These are phyloP conservation scores for Botrytis byssoidea DNA, from an alignment of 2,329 filamentous ascomycete species.

Conservation along the genomic window DNA sequence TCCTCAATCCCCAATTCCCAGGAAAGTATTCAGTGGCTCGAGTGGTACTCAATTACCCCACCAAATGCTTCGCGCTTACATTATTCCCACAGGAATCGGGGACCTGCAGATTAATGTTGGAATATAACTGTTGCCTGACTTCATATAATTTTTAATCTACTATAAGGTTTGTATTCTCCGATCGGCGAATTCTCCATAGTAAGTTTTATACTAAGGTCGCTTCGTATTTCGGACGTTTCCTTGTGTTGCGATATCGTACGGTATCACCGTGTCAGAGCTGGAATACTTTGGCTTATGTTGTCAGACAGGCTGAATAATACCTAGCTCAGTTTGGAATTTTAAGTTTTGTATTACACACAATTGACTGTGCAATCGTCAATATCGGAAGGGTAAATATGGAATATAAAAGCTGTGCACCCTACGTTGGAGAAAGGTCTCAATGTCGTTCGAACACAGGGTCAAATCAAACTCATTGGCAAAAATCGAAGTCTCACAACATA, in stretches of 20 bases:
- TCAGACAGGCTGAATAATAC: constrained; percentile 16
- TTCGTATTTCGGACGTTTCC: neutral
- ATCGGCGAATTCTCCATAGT: constrained; percentile 19
- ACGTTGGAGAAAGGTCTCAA: constrained; percentile 15
- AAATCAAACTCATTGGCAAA: constrained; percentile 8
- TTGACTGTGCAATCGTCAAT: neutral
- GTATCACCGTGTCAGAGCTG: constrained; percentile 14
- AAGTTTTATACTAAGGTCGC: neutral
- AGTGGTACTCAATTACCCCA: constrained; percentile 1
- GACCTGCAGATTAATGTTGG: constrained; percentile 4
- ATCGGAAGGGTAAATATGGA: constrained; percentile 17
- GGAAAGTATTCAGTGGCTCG: neutral
- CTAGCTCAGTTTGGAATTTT: neutral
- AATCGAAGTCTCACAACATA: constrained; percentile 9
- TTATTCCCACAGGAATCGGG: neutral
- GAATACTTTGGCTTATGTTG: constrained; percentile 10
- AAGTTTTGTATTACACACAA: neutral
- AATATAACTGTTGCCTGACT: neutral
- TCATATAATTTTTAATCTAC: neutral
- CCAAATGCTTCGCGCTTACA: constrained; percentile 3
- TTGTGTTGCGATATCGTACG: constrained; percentile 14
- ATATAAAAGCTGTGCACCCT: constrained; percentile 21
- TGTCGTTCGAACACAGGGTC: constrained; percentile 9
- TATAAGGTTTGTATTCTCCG: constrained; percentile 21
- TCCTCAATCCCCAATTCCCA: neutral